phyloP scores from a whole-genome alignment of 2,329 filamentous ascomycete species.

The Chaetomium olivaceum region DNA sequence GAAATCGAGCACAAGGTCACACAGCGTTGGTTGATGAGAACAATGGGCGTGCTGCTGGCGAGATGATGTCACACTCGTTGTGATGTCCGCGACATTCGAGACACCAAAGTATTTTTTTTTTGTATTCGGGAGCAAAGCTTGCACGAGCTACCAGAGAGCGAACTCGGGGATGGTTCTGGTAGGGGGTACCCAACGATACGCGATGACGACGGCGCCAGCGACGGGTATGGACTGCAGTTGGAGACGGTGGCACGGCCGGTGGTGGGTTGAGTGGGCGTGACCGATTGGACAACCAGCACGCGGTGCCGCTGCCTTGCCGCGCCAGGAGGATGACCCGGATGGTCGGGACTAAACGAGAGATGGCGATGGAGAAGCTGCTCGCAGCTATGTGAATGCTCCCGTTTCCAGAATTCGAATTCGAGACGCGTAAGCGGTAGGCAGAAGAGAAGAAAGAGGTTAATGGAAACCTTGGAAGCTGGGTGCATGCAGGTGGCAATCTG shows the following conservation, averaged over 20 bases:
- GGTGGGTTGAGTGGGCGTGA: conserved; percentile 6
- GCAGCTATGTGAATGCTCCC: not conserved
- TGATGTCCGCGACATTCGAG: conserved; percentile 3
- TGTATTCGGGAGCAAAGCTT: not conserved
- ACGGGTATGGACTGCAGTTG: not conserved
- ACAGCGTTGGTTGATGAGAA: conserved; percentile 12
- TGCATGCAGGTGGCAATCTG: conserved; percentile 27
- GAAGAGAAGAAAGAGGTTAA: not conserved
- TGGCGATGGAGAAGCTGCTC: conserved; percentile 19
- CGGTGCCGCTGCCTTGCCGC: conserved; percentile 8
- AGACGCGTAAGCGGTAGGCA: not conserved
- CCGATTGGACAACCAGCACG: conserved; percentile 9
- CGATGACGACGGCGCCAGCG: not conserved
- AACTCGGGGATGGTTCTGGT: not conserved
- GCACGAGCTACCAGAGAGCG: no score
- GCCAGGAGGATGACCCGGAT: conserved; percentile 4
- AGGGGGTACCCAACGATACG: not conserved
- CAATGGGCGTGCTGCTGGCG: not conserved
- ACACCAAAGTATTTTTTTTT: not conserved
- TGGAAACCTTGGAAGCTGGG: not conserved
- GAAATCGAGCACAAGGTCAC: conserved; percentile 1
- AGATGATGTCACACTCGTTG: conserved; percentile 29
- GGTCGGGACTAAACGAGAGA: conserved; percentile 20
- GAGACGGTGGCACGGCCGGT: conserved; percentile 9
- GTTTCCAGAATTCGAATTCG: not conserved